phyloP scores from a whole-genome alignment of 2,329 filamentous ascomycete genomes.

The Trichoderma sp. region DNA sequence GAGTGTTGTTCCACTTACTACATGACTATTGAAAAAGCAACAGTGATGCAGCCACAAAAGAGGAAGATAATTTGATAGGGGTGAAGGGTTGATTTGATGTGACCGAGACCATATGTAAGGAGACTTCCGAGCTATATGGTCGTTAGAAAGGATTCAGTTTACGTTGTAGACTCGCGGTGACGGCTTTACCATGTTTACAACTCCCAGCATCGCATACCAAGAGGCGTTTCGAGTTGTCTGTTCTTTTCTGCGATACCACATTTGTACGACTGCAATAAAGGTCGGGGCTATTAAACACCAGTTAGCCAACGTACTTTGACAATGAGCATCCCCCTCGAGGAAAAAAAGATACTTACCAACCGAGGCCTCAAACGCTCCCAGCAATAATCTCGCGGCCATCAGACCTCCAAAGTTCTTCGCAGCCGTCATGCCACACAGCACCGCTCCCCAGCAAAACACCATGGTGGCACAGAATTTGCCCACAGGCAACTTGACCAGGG shows the following conservation, averaged over 20 bases:
- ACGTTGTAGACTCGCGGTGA: background rate
- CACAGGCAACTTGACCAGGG: constrained; percentile 55
- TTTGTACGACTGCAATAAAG: constrained; percentile 37
- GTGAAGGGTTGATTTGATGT: constrained; percentile 32
- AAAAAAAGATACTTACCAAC: constrained; percentile 30
- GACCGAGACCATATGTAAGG: constrained; percentile 35
- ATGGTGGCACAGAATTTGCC: constrained; percentile 55
- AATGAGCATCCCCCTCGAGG: background rate
- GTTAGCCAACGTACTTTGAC: background rate
- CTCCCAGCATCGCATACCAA: constrained; percentile 37
- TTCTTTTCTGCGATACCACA: constrained; percentile 40
- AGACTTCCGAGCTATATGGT: constrained; percentile 31
- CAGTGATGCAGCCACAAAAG: constrained; percentile 42
- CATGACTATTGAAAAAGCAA: constrained; percentile 50
- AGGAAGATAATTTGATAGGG: constrained; percentile 47
- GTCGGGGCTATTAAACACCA: constrained; percentile 28
- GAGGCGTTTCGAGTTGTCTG: constrained; percentile 36
- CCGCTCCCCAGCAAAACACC: constrained; percentile 55
- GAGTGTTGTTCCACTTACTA: constrained; percentile 35
- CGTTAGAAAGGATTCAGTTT: background rate
- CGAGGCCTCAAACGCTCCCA: constrained; percentile 51
- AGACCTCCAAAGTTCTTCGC: constrained; percentile 50
- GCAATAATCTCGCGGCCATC: constrained; percentile 46
- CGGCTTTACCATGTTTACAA: constrained; percentile 34
- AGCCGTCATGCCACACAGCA: constrained; percentile 53